Conservation (phyloP, 495 filamentous ascomycete species). For the Hypoxylon crocopeplum region DNA sequence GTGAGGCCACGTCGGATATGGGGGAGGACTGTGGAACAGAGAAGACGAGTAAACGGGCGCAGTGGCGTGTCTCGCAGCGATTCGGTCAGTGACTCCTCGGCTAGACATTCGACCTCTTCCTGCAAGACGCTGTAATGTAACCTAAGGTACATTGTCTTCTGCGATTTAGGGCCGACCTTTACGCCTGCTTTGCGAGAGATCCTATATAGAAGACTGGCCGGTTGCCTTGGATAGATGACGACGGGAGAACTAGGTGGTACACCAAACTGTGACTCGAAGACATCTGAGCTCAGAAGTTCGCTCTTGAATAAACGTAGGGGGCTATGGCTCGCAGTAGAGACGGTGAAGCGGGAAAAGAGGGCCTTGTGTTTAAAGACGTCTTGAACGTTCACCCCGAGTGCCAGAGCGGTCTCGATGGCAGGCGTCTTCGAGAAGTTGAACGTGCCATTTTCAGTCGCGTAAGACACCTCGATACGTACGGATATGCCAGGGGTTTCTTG, state of each 20-base stretch:
- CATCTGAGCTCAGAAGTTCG: conserved; percentile 70
- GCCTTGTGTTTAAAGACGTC: conserved; percentile 87
- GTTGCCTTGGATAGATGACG: conserved; percentile 79
- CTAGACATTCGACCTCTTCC: conserved; percentile 65
- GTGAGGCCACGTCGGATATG: conserved; percentile 60
- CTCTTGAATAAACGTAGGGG: conserved; percentile 78
- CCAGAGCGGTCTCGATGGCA: conserved; percentile 72
- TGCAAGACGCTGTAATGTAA: conserved; percentile 81
- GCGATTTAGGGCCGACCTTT: conserved; percentile 42
- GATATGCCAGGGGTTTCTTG: conserved; percentile 73
- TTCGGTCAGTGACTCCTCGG: conserved; percentile 46
- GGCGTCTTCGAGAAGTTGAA: conserved; percentile 73
- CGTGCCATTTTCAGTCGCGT: conserved; percentile 73
- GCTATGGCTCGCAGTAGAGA: conserved; percentile 75
- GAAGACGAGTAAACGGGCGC: conserved; percentile 52
- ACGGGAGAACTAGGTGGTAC: conserved; percentile 60
- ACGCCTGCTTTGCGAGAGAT: conserved; percentile 59
- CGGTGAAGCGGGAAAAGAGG: conserved; percentile 87
- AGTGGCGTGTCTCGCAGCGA: conserved; percentile 51
- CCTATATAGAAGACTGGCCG: conserved; percentile 83
- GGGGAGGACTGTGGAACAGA: conserved; percentile 57
- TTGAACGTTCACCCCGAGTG: conserved; percentile 94
- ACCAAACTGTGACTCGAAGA: conserved; percentile 70
- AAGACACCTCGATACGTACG: conserved; percentile 77
- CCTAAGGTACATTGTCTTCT: conserved; percentile 68